Evolutionary conservation across 768 basidiomycete species (phyloP), one percentile per base, ranked within the genome.

Genomic region (Dentipellis sp.): DNA sequence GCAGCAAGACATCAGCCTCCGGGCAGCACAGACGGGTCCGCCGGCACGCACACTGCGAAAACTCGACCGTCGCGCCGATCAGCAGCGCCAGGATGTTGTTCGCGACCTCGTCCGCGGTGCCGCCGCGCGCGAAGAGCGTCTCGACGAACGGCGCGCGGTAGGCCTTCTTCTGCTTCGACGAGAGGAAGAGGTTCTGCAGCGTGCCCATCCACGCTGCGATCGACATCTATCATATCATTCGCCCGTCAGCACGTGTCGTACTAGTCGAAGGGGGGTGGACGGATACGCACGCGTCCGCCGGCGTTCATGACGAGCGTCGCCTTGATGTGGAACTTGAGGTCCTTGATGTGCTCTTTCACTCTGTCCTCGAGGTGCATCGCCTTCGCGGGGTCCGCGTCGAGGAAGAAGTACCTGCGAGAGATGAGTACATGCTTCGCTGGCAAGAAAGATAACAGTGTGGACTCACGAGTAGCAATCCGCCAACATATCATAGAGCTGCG

Each of bases 31-130:
- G 36, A n/a, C n/a, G n/a, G n/a, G n/a, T n/a, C n/a, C 36, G n/a
- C 19, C 3, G 14, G 7, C 3, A 66, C 75, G 39, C 61, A 83
- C 88, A 80, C 54, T 91, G 75, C 9, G 83, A 80, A 39, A 91
- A 67, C 68, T 91, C 88, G 10, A 83, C 83, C 6, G 81, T 79
- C 10, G 79, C 71, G 35, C 79, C 78, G 55, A 91, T 79, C 71
- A 91, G 73, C 29, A 91, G 69, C 17, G 88, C 88, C 40, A 93
- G 68, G 14, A 90, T 72, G 35, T 79, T 81, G 66, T 88, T 89
- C 7, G 84, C 78, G 7, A 87, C 70, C 53, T 82, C 75, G 56
- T 89, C 84, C 0, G 74, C 71, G 4, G 82, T 76, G 46, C 77
- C 75, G 1, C 81, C 80, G 21, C 82, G 68, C 19, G 75, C 79